phyloP scores from a whole-genome alignment of 176 grass and related monocot genomes.

The Aegilops umbellulata region DNA sequence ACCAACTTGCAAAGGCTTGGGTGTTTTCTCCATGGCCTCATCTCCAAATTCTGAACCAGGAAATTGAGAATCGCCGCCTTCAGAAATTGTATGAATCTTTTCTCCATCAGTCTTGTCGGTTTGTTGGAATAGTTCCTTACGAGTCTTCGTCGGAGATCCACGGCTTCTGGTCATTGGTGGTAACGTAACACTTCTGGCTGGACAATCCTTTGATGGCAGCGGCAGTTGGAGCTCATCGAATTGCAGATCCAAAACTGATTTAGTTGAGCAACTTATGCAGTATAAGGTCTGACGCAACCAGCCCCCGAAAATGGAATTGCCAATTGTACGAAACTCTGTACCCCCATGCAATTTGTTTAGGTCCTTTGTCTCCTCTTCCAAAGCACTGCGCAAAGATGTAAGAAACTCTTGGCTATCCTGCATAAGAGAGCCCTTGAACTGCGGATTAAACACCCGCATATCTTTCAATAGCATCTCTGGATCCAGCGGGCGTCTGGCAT shows the following conservation, averaged over 20 bases:
- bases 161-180: neutral
- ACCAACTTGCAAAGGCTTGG: slow-evolving; percentile 33
- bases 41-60: slow-evolving; percentile 27
- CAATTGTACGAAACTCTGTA: slow-evolving; percentile 11
- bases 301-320: slow-evolving; percentile 53
- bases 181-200: slow-evolving; percentile 19
- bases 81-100: slow-evolving; percentile 20
- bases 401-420: slow-evolving; percentile 78
- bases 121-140: slow-evolving; percentile 19
- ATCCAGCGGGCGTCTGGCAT: slow-evolving; percentile 26
- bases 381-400: slow-evolving; percentile 34
- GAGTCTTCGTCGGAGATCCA: neutral
- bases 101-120: neutral
- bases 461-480: slow-evolving; percentile 37
- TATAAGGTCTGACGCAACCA: slow-evolving; percentile 29
- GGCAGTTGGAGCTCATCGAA: slow-evolving; percentile 52
- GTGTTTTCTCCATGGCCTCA: neutral
- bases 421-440: slow-evolving; percentile 30
- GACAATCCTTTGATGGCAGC: slow-evolving; percentile 49
- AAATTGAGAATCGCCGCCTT: neutral
- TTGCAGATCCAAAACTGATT: slow-evolving; percentile 20
- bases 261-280: slow-evolving; percentile 43
- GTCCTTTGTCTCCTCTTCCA: slow-evolving; percentile 49
- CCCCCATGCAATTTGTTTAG: neutral
- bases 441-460: slow-evolving; percentile 29